Conservation (phyloP, 1,284 basidiomycete genomes). For the Rhodotorula sp. region DNA sequence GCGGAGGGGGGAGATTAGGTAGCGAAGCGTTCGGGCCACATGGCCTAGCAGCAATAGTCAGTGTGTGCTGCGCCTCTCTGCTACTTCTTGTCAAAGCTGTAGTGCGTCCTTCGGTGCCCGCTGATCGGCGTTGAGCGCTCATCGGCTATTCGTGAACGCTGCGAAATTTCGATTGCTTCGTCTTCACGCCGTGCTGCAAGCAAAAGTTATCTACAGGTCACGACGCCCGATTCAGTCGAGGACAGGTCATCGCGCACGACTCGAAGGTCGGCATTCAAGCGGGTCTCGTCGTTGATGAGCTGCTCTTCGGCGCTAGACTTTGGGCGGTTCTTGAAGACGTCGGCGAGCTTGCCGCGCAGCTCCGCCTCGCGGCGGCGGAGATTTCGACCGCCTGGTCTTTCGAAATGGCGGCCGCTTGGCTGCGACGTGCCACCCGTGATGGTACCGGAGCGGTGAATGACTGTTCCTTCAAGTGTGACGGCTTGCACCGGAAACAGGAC, state of each 20-base stretch:
- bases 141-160: too few species aligned
- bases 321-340: constrained; percentile 76
- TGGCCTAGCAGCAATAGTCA: too few species aligned
- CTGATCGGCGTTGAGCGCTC: too few species aligned
- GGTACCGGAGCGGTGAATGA: constrained; percentile 95
- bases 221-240: constrained; percentile 13
- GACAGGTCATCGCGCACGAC: constrained; percentile 74
- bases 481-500: constrained; percentile 57
- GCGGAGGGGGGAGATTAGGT: too few species aligned
- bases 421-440: constrained; percentile 92
- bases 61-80: too few species aligned
- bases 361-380: constrained; percentile 56
- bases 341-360: constrained; percentile 73
- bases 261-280: constrained; percentile 70
- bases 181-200: too few species aligned
- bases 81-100: too few species aligned
- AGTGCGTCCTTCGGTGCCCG: too few species aligned
- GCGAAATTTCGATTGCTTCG: too few species aligned
- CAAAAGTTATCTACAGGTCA: too few species aligned
- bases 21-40: too few species aligned
- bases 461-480: constrained; percentile 92
- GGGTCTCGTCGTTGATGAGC: constrained; percentile 70
- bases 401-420: constrained; percentile 73
- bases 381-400: constrained; percentile 82
- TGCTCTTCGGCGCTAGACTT: constrained; percentile 77